Evolutionary conservation across 176 grass and related monocot species (phyloP).

Genomic region (sorghum (Sorghum bicolor)): Sorghum_bicolor_NCBIv3 NC_012874.2:30916501-30917000

Average conservation of each 20-base stretch:
- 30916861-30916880: constrained; percentile 39
- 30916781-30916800: neutral
- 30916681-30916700: neutral
- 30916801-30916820: neutral
- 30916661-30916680: neutral
- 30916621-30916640: neutral
- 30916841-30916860: constrained; percentile 24
- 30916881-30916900: constrained; percentile 21
- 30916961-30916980: too few relatives aligned
- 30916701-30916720: neutral
- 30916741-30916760: neutral
- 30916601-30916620: neutral
- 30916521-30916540: constrained; percentile 5
- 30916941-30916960: too few relatives aligned
- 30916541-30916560: neutral
- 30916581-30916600: too few relatives aligned
- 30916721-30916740: neutral
- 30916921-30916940: too few relatives aligned
- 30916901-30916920: neutral
- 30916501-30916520: neutral
- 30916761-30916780: neutral
- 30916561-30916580: neutral
- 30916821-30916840: neutral
- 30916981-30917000: too few relatives aligned
- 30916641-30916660: neutral